Evolutionary conservation across 345 rosid genomes (phyloP), one percentile per base, ranked within the genome.

Genomic region (Eucalyptus cloeziana): DNA sequence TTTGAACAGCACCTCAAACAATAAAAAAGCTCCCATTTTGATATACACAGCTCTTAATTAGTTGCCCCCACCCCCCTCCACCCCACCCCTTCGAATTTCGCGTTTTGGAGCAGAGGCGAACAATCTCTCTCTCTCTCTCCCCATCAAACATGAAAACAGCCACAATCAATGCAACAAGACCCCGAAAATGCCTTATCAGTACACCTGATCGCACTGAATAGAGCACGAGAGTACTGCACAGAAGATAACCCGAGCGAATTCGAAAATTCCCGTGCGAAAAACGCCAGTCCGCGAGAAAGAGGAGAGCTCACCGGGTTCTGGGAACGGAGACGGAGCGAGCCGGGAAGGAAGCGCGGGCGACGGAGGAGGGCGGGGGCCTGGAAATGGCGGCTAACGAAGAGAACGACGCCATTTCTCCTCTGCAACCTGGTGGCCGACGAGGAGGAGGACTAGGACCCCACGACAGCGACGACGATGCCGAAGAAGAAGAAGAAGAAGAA

Each of bases 381-480:
- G 89, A 81, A 80, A 93, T 86, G 87, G 93, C 81, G 27, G 94
- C 52, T 16, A 52, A 64, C 22, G 88, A 49, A 58, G 49, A 25
- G 86, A 91, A 89, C 87, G 93, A 90, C 91, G 93, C 33, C 95
- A 87, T 89, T 21, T 62, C 52, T 69, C 90, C 24, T 51, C 88
- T 4, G 31, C 43, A 21, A 54, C 50, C 62, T 10, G 62, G 62
- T 7, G 88, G 56, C 45, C 83, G 30, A 21, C 83, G 47, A 21
- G 80, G 47, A 27, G 69, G 58, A 19, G 58, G 25, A 21, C 58
- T 8, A 52, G 58, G 58, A 52, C 25, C 56, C 58, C 25, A 10
- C 3, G 58, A 21, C 58, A 52, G 21, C 58, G 4, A 87, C 88
- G 88, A n/a, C 88, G 88, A 67, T 64, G 86, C 9, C 31, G 89